Base-by-base conservation (phyloP, 2,329 filamentous ascomycete species). In the Apiospora koreana region DNA sequence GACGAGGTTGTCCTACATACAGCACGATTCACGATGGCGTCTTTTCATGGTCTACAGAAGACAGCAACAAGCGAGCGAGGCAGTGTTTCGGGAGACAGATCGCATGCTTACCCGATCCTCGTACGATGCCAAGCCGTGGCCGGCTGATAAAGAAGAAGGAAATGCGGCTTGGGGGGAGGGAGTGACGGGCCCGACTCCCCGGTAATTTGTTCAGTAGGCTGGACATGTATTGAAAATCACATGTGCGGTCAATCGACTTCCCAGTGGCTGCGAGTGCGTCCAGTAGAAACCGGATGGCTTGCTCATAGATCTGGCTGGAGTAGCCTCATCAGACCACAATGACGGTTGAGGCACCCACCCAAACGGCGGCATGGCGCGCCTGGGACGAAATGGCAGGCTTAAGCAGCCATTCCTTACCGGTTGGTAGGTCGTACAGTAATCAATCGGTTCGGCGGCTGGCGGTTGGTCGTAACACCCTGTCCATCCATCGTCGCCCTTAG, bases 271-370 rank as follows among this genome's bases (percentile, higher is more conserved):
- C 21, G 10, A 28, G 35, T 58, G 28, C 50, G 7, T 58, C 28
- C 28, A 58, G 50, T 35, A 35, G 50, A n/a, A 58, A 21, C 28
- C 50, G 50, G 28, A 35, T 9, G 50, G 50, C 50, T 58, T 58
- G 50, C 28, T 35, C 50, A 21, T 58, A 58, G 31, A 66, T 69
- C 46, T 67, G 23, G 67, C 50, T 41, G 23, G 45, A 46, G 46
- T 67, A 70, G 67, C 66, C 66, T 68, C 66, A 68, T 71, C 67
- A 69, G 70, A 67, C 70, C 67, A 71, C 58, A 54, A 71, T 69
- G 67, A 71, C 69, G 69, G 67, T 66, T 45, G 42, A 66, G 42
- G 64, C 38, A 31, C 54, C 50, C 54, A 67, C 67, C 65, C 67
- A 35, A n/a, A 45, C 62, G 58, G 23, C 28, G 58, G 58, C 66